Evolutionary conservation across 495 filamentous ascomycete species (phyloP), one percentile per base, ranked within the genome.

Genomic region (Neurospora sp.): DNA sequence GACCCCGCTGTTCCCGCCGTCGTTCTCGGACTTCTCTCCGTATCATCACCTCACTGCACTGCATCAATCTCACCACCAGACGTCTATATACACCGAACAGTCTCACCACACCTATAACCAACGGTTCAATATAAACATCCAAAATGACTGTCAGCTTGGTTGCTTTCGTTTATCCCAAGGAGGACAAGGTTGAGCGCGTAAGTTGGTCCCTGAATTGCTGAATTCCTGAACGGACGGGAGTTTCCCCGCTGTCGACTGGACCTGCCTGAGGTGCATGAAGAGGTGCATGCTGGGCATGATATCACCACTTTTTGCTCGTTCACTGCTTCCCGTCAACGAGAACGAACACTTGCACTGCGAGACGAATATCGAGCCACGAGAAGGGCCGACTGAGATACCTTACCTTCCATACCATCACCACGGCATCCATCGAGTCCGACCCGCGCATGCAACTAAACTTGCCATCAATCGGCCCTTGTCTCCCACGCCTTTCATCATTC

Each of bases 121-220:
- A 62, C 23, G 4, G 5, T 9, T 9, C 27, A 31, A 31, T 16
- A 62, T 66, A 35, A 35, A 66, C 27, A 8, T 14, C 27, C 70
- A 77, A 75, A 48, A 77, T 77, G 76, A 7, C 71, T 54, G 16
- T 78, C 62, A 23, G 62, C 41, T 31, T 75, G 39, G 10, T 79
- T 31, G 76, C 76, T 18, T 44, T 78, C 10, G 18, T 79, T n/a
- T 72, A 72, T 7, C 78, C 78, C 71, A 79, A 79, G 69, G 73
- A 74, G 16, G 78, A 77, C 69, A 66, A 70, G 20, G 62, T 78
- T n/a, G 74, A 74, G 8, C 75, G 78, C 35, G 76, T 79, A 77
- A 16, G 73, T 74, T 66, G 54, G 27, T 66, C 11, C 8, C 27
- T 35, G 54, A 27, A 66, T 9, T 66, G 54, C 8, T 18, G 54